Base-by-base conservation (phyloP, 441 rosid genomes). In the Hura crepitans region DNA sequence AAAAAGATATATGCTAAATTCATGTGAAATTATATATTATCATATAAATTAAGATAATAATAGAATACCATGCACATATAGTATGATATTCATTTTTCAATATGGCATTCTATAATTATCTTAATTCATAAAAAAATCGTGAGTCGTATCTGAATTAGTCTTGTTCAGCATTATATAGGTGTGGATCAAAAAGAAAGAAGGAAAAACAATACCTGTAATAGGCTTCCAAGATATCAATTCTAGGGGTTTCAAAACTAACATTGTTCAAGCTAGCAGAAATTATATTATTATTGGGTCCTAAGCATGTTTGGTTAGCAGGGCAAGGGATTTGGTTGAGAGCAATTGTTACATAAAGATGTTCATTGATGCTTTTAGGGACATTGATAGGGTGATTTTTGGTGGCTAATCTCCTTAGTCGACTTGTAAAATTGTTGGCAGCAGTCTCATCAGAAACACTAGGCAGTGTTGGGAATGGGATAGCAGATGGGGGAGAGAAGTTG, bases 291-390 rank as follows among this genome's bases (percentile, higher is more conserved):
- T 59, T 31, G 0, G 64, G 63, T 14, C 79, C 78, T 3, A 51
- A 73, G 17, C 81, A 72, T 0, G 28, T 27, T 7, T 37, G 77
- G 57, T 20, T 55, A 11, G 72, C 68, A 2, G 78, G 65, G 23
- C 85, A 84, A 8, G 50, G 71, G 39, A 72, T 8, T 23, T n/a
- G 14, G 20, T 79, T 77, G 28, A 79, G 30, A 20, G 83, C 20
- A 14, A 74, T 31, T 0, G 81, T 42, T 6, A 82, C 37, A 54
- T 42, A 46, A 68, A 80, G 68, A 37, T 80, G 57, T 66, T 77
- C 37, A 1, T 72, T 77, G 14, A 87, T 53, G 3, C 49, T 78
- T 65, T n/a, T 23, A 3, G 95, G 92, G 43, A 89, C 89, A 4
- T 81, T 73, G n/a, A 82, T 73, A 0, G 88, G 88, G 49, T 84